These are phyloP conservation scores for Debaryomycetaceae sp. DNA, from an alignment of 1,139 yeast species.

Conservation along the genomic window DNA sequence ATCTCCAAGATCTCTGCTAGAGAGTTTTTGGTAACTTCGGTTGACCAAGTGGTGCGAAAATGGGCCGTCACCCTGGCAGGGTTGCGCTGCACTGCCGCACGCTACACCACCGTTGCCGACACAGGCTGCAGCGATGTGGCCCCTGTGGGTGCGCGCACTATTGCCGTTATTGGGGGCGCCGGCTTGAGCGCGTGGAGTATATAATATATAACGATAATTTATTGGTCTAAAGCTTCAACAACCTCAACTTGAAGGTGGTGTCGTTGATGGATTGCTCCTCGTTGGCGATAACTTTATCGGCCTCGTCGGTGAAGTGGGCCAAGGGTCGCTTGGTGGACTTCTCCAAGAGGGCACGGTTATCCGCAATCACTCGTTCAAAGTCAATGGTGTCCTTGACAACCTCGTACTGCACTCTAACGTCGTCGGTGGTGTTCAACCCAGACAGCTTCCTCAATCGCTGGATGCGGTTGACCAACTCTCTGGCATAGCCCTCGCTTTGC, in stretches of 20 bases:
- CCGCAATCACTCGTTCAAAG: conserved; percentile 58
- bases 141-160: conserved; percentile 15
- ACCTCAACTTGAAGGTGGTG: conserved; percentile 73
- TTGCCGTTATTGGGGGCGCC: conserved; percentile 64
- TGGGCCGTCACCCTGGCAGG: conserved; percentile 46
- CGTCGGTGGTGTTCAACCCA: conserved; percentile 92
- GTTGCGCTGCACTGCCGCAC: conserved; percentile 36
- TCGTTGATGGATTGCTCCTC: conserved; percentile 91
- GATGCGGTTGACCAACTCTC: conserved; percentile 94
- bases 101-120: conserved; percentile 83
- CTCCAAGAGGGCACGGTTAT: conserved; percentile 63
- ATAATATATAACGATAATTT: conserved; percentile 7
- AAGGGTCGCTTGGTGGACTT: conserved; percentile 74
- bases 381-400: conserved; percentile 67
- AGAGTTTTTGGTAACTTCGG: conserved; percentile 50
- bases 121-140: conserved; percentile 66
- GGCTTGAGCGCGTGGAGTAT: conserved; percentile 56
- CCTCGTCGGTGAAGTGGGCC: conserved; percentile 34
- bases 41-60: conserved; percentile 69
- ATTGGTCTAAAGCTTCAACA: conserved; percentile 51
- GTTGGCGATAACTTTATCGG: conserved; percentile 60
- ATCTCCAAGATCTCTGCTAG: conserved; percentile 28
- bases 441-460: conserved; percentile 97
- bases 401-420: conserved; percentile 79
- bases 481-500: conserved; percentile 90